phyloP scores from a whole-genome alignment of 169 alveolate genomes.

The Plasmodium coatneyi region DNA sequence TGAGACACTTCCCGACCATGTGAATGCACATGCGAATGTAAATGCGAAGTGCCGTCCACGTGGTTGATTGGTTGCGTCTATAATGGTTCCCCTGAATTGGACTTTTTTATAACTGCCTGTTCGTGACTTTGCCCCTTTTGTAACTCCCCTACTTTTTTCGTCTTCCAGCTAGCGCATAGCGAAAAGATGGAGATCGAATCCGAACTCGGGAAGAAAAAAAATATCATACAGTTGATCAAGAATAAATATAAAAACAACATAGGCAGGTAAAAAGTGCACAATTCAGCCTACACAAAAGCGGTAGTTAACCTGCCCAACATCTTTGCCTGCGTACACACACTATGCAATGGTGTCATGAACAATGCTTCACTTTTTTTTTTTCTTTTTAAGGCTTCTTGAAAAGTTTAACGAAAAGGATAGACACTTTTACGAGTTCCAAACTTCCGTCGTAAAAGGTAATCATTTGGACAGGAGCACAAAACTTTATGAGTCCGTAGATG shows the following conservation, averaged over 20 bases:
- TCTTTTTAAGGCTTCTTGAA: conserved; percentile 18
- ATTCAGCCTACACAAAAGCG: not conserved
- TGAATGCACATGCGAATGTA: not conserved
- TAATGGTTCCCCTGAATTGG: not conserved
- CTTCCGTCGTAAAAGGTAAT: conserved; percentile 30
- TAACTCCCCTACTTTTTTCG: not conserved
- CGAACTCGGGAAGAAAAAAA: conserved; percentile 33
- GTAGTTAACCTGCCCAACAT: not conserved
- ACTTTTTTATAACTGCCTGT: not conserved
- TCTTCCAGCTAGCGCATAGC: conserved; percentile 13
- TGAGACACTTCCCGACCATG: not conserved
- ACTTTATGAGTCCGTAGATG: not conserved
- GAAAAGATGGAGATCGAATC: conserved; percentile 33
- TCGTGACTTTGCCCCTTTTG: not conserved
- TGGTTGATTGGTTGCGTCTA: not conserved
- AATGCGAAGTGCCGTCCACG: not conserved
- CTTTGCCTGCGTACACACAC: not conserved
- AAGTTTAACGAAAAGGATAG: conserved; percentile 65
- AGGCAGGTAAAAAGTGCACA: conserved; percentile 8
- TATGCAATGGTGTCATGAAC: not conserved
- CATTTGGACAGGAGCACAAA: not conserved
- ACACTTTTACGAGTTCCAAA: conserved; percentile 52
- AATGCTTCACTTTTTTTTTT: not conserved
- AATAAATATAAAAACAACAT: conserved; percentile 60
- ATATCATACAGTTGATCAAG: conserved; percentile 44